These are phyloP conservation scores for Boletus rex-veris DNA, from an alignment of 768 basidiomycete species.

Conservation along the genomic window DNA sequence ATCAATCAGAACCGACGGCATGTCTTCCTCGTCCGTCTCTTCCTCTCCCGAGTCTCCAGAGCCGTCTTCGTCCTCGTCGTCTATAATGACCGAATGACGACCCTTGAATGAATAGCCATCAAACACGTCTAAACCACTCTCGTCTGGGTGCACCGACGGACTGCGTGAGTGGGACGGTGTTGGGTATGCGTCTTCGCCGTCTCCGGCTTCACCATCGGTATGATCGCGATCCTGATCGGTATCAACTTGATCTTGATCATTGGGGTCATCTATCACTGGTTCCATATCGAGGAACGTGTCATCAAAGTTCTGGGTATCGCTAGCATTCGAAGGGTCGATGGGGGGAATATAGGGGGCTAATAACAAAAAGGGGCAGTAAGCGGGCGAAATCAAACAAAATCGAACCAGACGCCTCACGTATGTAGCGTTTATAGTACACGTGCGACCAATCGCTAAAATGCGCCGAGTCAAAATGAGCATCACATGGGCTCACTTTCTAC, in stretches of 20 bases:
- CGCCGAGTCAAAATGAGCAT: slow-evolving; percentile 10
- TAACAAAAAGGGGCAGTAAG: slow-evolving; percentile 11
- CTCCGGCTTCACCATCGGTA: slow-evolving; percentile 67
- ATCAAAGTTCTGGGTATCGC: slow-evolving; percentile 97
- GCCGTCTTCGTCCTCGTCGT: slow-evolving; percentile 56
- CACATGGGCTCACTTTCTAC: slow-evolving; percentile 27
- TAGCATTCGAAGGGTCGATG: slow-evolving; percentile 86
- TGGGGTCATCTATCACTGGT: slow-evolving; percentile 78
- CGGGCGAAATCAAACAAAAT: slow-evolving; percentile 2
- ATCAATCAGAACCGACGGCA: slow-evolving; percentile 23
- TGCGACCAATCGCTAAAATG: slow-evolving; percentile 81
- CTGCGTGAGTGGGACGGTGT: slow-evolving; percentile 79
- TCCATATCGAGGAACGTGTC: slow-evolving; percentile 96
- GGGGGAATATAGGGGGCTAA: slow-evolving; percentile 90
- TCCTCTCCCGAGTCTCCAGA: slow-evolving; percentile 34
- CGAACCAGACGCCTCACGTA: slow-evolving; percentile 52
- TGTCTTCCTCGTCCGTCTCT: slow-evolving; percentile 38
- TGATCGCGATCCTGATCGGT: slow-evolving; percentile 67
- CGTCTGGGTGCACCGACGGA: slow-evolving; percentile 56
- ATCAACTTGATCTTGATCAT: slow-evolving; percentile 58
- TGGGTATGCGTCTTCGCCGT: slow-evolving; percentile 73
- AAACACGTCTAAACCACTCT: slow-evolving; percentile 67
- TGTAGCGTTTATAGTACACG: slow-evolving; percentile 92
- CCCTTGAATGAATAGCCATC: slow-evolving; percentile 96
- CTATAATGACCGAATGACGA: slow-evolving; percentile 72